phyloP scores from a whole-genome alignment of 305 asterid genomes.

The Andrographis paniculata region DNA sequence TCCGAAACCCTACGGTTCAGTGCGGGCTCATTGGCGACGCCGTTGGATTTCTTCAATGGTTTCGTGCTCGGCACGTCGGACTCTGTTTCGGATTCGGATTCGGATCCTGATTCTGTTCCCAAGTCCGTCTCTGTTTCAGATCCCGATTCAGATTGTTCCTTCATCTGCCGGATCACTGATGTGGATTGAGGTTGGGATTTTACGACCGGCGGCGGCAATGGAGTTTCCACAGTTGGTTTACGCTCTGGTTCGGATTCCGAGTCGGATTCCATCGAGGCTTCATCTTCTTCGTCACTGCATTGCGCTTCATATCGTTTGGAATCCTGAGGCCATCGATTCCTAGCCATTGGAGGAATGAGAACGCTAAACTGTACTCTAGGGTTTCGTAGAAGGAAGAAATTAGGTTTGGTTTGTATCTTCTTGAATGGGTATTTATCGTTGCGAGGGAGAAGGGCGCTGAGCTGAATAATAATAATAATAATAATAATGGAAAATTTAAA shows the following conservation, averaged over 20 bases:
- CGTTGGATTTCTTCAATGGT: constrained; percentile 6
- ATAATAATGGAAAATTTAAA: too few relatives aligned
- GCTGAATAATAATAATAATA: too few relatives aligned
- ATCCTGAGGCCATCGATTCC: constrained; percentile 12
- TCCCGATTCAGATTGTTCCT: constrained; percentile 10
- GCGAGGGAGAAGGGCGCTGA: too few relatives aligned
- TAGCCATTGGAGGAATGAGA: constrained; percentile 1
- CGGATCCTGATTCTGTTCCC: neutral
- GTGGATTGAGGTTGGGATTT: neutral
- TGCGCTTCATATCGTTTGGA: constrained; percentile 7
- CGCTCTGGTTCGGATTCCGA: constrained; percentile 4
- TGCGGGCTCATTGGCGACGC: constrained; percentile 13
- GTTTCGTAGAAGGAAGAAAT: neutral
- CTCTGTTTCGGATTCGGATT: neutral
- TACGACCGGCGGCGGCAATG: neutral
- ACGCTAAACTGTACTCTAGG: neutral
- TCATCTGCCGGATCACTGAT: neutral
- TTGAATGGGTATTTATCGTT: too few relatives aligned
- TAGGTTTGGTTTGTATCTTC: too few relatives aligned
- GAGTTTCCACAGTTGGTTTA: constrained; percentile 10
- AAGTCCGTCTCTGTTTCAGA: neutral
- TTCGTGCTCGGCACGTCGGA: constrained; percentile 16
- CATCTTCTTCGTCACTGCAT: constrained; percentile 11
- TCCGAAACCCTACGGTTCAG: constrained; percentile 6
- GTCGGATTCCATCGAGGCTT: constrained; percentile 3